Evolutionary conservation across 768 basidiomycete species (phyloP).

Genomic region (Kwoniella dejecticola): DNA sequence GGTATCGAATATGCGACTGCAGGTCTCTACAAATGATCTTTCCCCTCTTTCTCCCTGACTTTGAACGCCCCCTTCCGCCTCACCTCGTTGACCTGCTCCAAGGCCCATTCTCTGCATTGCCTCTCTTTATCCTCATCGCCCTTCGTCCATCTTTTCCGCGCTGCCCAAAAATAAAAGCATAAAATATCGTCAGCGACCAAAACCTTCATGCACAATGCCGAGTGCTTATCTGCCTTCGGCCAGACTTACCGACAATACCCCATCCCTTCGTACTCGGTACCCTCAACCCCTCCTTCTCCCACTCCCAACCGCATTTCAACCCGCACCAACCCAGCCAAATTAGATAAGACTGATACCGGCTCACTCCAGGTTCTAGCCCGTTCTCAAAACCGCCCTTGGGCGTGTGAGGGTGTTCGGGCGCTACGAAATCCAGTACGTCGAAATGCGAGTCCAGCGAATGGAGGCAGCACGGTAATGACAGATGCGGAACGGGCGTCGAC

Average conservation of each 20-base stretch:
- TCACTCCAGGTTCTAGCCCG: slow-evolving; percentile 60
- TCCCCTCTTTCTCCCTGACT: slow-evolving; percentile 55
- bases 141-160: slow-evolving; percentile 50
- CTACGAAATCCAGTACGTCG: slow-evolving; percentile 57
- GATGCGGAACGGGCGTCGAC: slow-evolving; percentile 41
- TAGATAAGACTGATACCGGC: slow-evolving; percentile 76
- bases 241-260: slow-evolving; percentile 76
- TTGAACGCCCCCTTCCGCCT: slow-evolving; percentile 69
- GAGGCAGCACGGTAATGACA: slow-evolving; percentile 64
- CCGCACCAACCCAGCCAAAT: slow-evolving; percentile 80
- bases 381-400: slow-evolving; percentile 50
- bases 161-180: slow-evolving; percentile 27
- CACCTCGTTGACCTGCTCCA: slow-evolving; percentile 64
- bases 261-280: slow-evolving; percentile 94
- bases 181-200: neutral
- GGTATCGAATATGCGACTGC: too few species aligned
- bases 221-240: too few species aligned
- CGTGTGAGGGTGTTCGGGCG: slow-evolving; percentile 43
- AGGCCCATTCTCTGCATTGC: slow-evolving; percentile 59
- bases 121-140: slow-evolving; percentile 49
- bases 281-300: slow-evolving; percentile 81
- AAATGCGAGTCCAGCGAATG: slow-evolving; percentile 67
- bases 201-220: too few species aligned
- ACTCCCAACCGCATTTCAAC: slow-evolving; percentile 75
- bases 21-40: slow-evolving; percentile 47